Evolutionary conservation across 495 filamentous ascomycete species (phyloP), one percentile per base, ranked within the genome.

Genomic region (Geoglossum glabrum): DNA sequence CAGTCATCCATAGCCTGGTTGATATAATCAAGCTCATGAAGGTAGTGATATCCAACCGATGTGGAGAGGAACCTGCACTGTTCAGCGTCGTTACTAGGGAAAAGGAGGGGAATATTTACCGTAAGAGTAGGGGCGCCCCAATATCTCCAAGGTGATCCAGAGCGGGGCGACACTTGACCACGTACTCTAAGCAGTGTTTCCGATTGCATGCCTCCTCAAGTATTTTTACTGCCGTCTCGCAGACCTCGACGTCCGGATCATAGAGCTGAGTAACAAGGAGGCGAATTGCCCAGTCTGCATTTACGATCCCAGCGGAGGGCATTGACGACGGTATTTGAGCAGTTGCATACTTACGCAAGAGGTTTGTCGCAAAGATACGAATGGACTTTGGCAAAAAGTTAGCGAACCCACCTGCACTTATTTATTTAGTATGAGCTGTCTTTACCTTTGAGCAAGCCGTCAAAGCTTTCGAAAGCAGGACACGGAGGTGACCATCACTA

Each of bases 1-100:
- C 92, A 98, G 68, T 97, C 92, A 65, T 98, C 92, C 92, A 98
- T 98, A 66, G 97, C 93, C 63, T 92, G 88, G 43, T 87, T 92
- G 66, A 98, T 98, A 63, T 98, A 98, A 68, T 98, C 92, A 19
- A 98, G 75, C 8, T 88, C 92, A 68, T 98, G 87, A 3, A 98
- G 73, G 68, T 98, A 98, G 69, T 97, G 90, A 62, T 98, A 98
- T 5, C 92, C 92, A 33, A 96, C 86, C 0, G 87, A 93, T 0
- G 93, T 96, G 2, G 89, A 95, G 55, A 98, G 68, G 66, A 98
- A 98, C 59, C 69, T 70, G 55, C 30, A 6, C 27, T 52, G 45
- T 51, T 54, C 13, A 58, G 56, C 23, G 17, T 45, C 45, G n/a
- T 52, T 17, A 23, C 27, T 1, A 33, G 26, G 13, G 3, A 54